These are phyloP conservation scores for Spiraea crenata DNA, from an alignment of 331 rosid genomes.

Conservation along the genomic window DNA sequence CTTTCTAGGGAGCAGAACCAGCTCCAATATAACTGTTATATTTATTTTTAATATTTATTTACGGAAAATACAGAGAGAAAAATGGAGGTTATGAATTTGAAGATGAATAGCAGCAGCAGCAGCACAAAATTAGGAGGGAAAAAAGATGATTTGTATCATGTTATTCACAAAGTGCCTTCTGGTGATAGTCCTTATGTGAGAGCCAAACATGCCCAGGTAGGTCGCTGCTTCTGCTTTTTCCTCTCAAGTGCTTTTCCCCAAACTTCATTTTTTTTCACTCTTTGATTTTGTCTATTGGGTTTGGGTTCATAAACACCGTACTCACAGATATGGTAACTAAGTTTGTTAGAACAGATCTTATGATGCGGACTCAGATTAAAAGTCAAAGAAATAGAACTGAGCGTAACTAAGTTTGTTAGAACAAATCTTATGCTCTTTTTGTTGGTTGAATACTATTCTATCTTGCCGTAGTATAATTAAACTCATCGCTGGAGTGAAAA, in stretches of 20 bases:
- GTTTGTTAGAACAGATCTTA: too few species aligned
- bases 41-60: neutral
- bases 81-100: conserved; percentile 28
- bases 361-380: too few species aligned
- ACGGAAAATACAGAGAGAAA: conserved; percentile 9
- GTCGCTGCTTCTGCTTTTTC: too few species aligned
- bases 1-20: neutral
- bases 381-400: too few species aligned
- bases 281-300: neutral
- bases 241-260: neutral
- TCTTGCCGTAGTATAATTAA: too few species aligned
- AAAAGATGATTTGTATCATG: conserved; percentile 76
- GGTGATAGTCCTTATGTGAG: conserved; percentile 88
- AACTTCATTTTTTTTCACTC: neutral
- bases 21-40: neutral
- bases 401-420: too few species aligned
- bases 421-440: too few species aligned
- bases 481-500: too few species aligned
- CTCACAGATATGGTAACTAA: too few species aligned
- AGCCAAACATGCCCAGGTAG: conserved; percentile 96
- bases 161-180: conserved; percentile 73
- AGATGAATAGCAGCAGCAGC: conserved; percentile 12
- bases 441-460: too few species aligned
- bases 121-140: conserved; percentile 29
- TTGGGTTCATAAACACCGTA: neutral